phyloP scores from a whole-genome alignment of 2,329 filamentous ascomycete genomes.

The Penicillium sp. region DNA sequence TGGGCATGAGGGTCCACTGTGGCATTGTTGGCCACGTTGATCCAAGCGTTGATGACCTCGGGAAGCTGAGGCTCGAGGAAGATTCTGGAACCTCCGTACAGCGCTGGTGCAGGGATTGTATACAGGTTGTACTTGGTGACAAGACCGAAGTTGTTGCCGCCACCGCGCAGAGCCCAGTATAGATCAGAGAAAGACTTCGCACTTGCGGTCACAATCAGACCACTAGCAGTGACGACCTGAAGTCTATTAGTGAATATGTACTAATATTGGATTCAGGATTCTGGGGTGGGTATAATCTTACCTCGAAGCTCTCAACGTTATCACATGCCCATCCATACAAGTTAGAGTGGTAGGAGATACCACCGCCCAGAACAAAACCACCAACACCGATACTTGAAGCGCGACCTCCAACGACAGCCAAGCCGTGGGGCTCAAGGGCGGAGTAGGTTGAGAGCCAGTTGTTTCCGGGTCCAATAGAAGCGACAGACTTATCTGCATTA shows the following conservation, averaged over 20 bases:
- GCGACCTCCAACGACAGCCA: conserved; percentile 39
- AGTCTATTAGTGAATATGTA: neutral
- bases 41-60: conserved; percentile 33
- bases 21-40: conserved; percentile 32
- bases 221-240: conserved; percentile 29
- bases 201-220: conserved; percentile 36
- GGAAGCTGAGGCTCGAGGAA: conserved; percentile 33
- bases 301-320: conserved; percentile 37
- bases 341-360: conserved; percentile 35
- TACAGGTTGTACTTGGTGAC: conserved; percentile 44
- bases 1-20: conserved; percentile 37
- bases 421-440: conserved; percentile 30
- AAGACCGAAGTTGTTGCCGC: conserved; percentile 41
- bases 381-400: conserved; percentile 24
- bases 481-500: conserved; percentile 29
- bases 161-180: conserved; percentile 44
- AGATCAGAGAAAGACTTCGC: conserved; percentile 34
- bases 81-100: conserved; percentile 42
- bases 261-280: neutral
- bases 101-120: conserved; percentile 37
- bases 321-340: conserved; percentile 39
- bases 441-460: conserved; percentile 38
- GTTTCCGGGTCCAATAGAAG: conserved; percentile 35
- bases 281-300: conserved; percentile 2
- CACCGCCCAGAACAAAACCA: conserved; percentile 28